phyloP scores from a whole-genome alignment of 2,329 filamentous ascomycete species.

The Dichotomopilus funicola region DNA sequence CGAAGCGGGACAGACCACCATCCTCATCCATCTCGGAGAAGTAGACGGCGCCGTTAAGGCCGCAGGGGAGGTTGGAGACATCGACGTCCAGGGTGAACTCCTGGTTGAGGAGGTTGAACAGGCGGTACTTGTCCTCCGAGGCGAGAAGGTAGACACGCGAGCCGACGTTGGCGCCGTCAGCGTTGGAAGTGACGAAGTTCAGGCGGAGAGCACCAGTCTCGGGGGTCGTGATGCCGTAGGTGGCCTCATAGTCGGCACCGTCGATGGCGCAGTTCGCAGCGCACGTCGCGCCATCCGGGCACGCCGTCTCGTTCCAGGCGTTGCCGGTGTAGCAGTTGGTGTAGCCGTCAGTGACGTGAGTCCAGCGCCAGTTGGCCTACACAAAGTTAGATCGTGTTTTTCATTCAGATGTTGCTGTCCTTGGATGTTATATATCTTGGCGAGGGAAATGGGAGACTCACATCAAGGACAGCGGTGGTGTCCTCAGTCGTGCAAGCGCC shows the following conservation, averaged over 20 bases:
- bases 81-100: constrained; percentile 61
- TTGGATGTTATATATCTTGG: neutral
- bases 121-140: constrained; percentile 48
- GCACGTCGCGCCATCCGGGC: constrained; percentile 36
- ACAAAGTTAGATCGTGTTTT: neutral
- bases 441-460: too few species aligned
- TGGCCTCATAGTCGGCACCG: constrained; percentile 39
- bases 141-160: constrained; percentile 53
- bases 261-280: constrained; percentile 40
- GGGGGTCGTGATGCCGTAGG: constrained; percentile 42
- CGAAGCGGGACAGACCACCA: constrained; percentile 42
- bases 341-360: constrained; percentile 36
- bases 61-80: constrained; percentile 55
- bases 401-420: too few species aligned
- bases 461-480: constrained; percentile 42
- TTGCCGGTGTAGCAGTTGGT: constrained; percentile 44
- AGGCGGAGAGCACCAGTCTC: constrained; percentile 40
- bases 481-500: constrained; percentile 38
- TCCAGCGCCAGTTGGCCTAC: constrained; percentile 45
- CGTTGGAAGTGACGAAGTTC: constrained; percentile 46
- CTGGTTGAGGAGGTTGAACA: constrained; percentile 52
- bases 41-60: constrained; percentile 59
- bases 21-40: constrained; percentile 49
- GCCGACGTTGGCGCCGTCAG: constrained; percentile 33
- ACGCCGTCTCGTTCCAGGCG: constrained; percentile 29